These are phyloP conservation scores for Knufia fluminis DNA, from an alignment of 2,329 filamentous ascomycete genomes.

Conservation along the genomic window DNA sequence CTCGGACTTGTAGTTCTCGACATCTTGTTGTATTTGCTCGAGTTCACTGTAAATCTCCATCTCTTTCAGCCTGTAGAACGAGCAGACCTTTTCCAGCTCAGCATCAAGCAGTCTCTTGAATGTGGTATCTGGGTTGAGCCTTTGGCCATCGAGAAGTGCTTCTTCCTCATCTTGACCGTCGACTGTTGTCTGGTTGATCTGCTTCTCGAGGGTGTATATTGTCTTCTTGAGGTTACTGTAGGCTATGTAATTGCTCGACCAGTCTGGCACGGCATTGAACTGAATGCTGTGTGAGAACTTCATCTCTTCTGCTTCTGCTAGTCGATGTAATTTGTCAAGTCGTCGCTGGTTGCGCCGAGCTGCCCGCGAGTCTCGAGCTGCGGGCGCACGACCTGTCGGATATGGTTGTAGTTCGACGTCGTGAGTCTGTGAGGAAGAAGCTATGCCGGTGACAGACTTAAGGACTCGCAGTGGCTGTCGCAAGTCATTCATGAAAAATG, in stretches of 20 bases:
- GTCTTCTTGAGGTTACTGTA: conserved; percentile 99
- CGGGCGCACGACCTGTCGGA: neutral
- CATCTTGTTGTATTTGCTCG: conserved; percentile 64
- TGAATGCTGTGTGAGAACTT: conserved; percentile 99
- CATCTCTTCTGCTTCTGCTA: conserved; percentile 48
- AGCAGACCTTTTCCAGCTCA: conserved; percentile 87
- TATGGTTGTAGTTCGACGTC: conserved; percentile 15
- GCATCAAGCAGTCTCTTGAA: conserved; percentile 75
- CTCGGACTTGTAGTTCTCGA: conserved; percentile 57
- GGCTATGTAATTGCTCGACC: conserved; percentile 95
- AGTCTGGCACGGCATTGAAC: conserved; percentile 99
- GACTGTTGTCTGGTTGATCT: conserved; percentile 52
- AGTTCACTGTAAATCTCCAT: conserved; percentile 76
- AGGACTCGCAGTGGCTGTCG: neutral
- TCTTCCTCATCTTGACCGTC: conserved; percentile 66
- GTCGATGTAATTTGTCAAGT: conserved; percentile 19
- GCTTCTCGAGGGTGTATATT: conserved; percentile 91
- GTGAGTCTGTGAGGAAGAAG: neutral
- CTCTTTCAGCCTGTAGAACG: conserved; percentile 86
- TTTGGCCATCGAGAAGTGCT: conserved; percentile 61
- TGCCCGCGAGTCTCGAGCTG: neutral
- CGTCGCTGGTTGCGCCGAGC: conserved; percentile 11
- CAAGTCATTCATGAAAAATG: neutral
- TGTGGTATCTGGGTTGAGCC: conserved; percentile 64
- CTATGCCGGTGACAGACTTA: neutral